Evolutionary conservation across 306 rosid species (phyloP).

Genomic region (Begonia fuchsioides): DNA sequence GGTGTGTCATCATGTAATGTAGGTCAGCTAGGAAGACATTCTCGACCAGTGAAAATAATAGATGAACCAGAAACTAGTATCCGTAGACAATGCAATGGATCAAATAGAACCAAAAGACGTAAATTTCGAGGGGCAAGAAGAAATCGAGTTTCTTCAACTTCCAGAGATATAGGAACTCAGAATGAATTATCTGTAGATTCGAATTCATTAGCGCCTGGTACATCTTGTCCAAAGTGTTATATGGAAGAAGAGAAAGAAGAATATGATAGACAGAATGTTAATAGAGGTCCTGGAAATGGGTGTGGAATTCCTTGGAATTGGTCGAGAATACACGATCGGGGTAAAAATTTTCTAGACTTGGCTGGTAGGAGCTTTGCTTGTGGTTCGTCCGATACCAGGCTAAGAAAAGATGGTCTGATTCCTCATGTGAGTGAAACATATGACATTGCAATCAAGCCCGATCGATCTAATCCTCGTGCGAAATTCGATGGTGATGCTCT

Average conservation of each 20-base stretch:
- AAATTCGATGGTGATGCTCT: slow-evolving; percentile 68
- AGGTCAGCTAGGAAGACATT: slow-evolving; percentile 37
- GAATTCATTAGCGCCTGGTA: slow-evolving; percentile 54
- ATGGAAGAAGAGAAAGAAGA: slow-evolving; percentile 48
- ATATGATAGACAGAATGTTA: slow-evolving; percentile 42
- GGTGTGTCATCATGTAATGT: slow-evolving; percentile 68
- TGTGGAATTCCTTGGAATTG: slow-evolving; percentile 99
- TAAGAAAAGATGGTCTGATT: slow-evolving; percentile 42
- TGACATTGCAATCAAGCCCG: slow-evolving; percentile 57
- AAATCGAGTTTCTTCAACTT: slow-evolving; percentile 38
- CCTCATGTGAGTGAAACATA: slow-evolving; percentile 47
- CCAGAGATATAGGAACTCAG: slow-evolving; percentile 66
- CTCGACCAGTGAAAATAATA: slow-evolving; percentile 32
- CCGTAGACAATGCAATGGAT: slow-evolving; percentile 41
- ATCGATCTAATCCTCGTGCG: slow-evolving; percentile 46
- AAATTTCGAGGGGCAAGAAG: slow-evolving; percentile 63
- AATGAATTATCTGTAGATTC: slow-evolving; percentile 89
- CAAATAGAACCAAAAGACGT: slow-evolving; percentile 58
- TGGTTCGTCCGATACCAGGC: slow-evolving; percentile 76
- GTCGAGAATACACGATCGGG: slow-evolving; percentile 93
- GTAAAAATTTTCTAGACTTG: slow-evolving; percentile 76
- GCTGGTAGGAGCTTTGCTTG: slow-evolving; percentile 95
- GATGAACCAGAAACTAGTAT: slow-evolving; percentile 47
- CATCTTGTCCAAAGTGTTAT: slow-evolving; percentile 37
- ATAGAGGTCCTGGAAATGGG: slow-evolving; percentile 76